phyloP scores from a whole-genome alignment of 2,329 filamentous ascomycete genomes.

The Hypoxylon rubiginosum region DNA sequence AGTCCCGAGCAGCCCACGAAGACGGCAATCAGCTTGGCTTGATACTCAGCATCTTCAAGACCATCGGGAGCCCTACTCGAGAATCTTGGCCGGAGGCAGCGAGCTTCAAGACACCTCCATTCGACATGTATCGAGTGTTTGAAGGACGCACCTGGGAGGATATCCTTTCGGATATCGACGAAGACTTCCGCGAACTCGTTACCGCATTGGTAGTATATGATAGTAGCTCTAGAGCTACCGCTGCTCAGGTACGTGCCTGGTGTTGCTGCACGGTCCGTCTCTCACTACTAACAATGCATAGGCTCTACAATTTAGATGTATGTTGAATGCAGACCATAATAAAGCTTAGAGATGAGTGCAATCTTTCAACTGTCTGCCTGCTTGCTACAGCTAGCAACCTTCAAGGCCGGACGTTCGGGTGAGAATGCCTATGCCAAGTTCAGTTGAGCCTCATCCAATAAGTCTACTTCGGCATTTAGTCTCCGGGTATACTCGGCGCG shows the following conservation, averaged over 20 bases:
- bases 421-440: neutral
- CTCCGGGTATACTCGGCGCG: neutral
- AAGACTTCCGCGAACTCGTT: conserved; percentile 74
- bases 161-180: conserved; percentile 73
- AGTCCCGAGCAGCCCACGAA: conserved; percentile 78
- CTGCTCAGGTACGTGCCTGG: conserved; percentile 64
- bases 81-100: conserved; percentile 85
- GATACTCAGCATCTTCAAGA: conserved; percentile 93
- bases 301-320: conserved; percentile 39
- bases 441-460: neutral
- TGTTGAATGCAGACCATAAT: conserved; percentile 13
- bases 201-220: conserved; percentile 79
- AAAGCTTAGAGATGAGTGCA: neutral
- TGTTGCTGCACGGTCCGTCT: neutral
- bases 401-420: neutral
- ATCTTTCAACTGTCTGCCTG: neutral
- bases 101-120: conserved; percentile 79
- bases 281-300: conserved; percentile 21
- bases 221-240: conserved; percentile 74
- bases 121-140: conserved; percentile 89
- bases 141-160: conserved; percentile 75
- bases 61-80: conserved; percentile 86
- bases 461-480: neutral
- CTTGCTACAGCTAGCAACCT: neutral
- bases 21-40: conserved; percentile 92